Evolutionary conservation across 148 eudicot species (phyloP), one percentile per base, ranked within the genome.

Genomic region (Pharnaceum exiguum): DNA sequence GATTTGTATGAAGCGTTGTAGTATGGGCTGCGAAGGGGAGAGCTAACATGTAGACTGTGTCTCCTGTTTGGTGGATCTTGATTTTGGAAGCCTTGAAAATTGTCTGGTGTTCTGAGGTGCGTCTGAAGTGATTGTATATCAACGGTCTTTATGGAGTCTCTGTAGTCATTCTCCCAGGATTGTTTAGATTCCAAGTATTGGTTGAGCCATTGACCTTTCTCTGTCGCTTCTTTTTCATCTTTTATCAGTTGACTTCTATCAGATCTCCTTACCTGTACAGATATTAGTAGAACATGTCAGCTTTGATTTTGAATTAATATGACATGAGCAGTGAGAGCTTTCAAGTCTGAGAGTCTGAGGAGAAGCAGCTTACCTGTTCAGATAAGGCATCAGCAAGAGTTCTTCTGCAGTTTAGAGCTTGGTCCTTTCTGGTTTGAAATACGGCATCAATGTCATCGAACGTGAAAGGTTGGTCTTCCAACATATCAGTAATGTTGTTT

Each of bases 381-480:
- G 82, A 71, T 60, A 81, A 82, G 19, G 80, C 79, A 53, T 55
- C 51, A 4, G 83, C 75, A 17, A 77, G 67, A 46, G 77, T 59
- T 29, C 59, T 82, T 65, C 77, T 82, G 12, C 72, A 84, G 15
- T 62, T 65, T 29, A 71, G 59, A 39, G 95, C 63, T n/a, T 81
- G 79, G 68, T 77, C 73, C 62, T 78, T 82, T 67, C 66, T 74
- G n/a, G 66, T 66, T 37, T 78, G 85, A 63, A 82, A 60, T 39
- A 75, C 71, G 12, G 84, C 79, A 40, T 85, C 89, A 26, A 84
- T 81, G 60, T 88, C 86, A 30, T 82, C 65, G 21, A 85, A 78
- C 11, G 82, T 72, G 56, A 68, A 71, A 24, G 79, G 72, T 56
- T 67, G 57, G 7, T 71, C 68, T 29, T 76, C 72, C 82, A 79